These are phyloP conservation scores for Xylaria nigripes DNA, from an alignment of 495 filamentous ascomycete genomes.

Conservation along the genomic window DNA sequence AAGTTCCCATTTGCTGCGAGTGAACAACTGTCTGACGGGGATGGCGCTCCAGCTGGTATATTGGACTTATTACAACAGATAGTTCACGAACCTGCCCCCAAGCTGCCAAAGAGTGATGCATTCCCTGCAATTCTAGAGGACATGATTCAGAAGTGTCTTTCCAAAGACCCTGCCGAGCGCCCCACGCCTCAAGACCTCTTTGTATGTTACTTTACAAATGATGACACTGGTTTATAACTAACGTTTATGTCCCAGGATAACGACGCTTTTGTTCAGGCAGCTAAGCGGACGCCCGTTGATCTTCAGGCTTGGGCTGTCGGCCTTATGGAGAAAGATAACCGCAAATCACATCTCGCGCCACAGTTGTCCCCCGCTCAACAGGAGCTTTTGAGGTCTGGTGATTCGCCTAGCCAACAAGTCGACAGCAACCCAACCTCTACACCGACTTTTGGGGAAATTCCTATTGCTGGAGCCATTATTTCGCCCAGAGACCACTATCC, in stretches of 20 bases:
- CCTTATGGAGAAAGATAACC: constrained; percentile 84
- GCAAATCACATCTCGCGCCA: constrained; percentile 80
- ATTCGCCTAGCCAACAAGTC: constrained; percentile 37
- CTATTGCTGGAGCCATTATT: constrained; percentile 48
- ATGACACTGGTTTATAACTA: constrained; percentile 6
- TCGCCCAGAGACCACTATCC: constrained; percentile 33
- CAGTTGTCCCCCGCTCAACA: constrained; percentile 52
- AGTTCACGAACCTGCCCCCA: constrained; percentile 90
- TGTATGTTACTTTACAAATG: constrained; percentile 33
- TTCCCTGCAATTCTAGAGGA: constrained; percentile 92
- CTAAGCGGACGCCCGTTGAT: constrained; percentile 88
- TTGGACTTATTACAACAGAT: constrained; percentile 94
- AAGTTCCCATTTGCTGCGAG: constrained; percentile 86
- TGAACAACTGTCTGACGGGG: constrained; percentile 55
- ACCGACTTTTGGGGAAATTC: constrained; percentile 60
- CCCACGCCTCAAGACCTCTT: constrained; percentile 86
- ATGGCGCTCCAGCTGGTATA: constrained; percentile 83
- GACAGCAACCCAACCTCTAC: constrained; percentile 36
- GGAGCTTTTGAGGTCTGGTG: constrained; percentile 46
- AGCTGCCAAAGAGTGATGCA: constrained; percentile 89
- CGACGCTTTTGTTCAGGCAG: constrained; percentile 87
- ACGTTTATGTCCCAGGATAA: constrained; percentile 54
- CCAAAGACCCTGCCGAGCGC: constrained; percentile 76
- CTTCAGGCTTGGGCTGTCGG: constrained; percentile 82
- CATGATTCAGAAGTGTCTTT: constrained; percentile 90